A percentile compares a stretch with the other conserved stretches of the same genome.
These are phyloP conservation scores for Aspergillus thermomutatus DNA, from an alignment of 2,329 filamentous ascomycete species.

Conservation along the genomic window DNA sequence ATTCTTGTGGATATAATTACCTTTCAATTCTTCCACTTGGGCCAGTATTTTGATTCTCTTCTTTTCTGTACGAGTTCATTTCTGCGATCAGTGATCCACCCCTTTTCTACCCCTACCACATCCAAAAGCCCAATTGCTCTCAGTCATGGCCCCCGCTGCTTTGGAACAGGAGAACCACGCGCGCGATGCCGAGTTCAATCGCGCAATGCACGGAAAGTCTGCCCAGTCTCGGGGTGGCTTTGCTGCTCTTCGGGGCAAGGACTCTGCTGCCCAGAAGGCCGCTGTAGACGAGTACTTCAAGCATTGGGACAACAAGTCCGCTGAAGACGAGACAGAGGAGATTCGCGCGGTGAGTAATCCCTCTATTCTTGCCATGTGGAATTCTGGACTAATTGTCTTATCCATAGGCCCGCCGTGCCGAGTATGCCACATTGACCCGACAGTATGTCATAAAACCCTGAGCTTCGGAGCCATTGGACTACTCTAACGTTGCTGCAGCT, in stretches of 20 bases:
- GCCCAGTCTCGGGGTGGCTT: slow-evolving; percentile 69
- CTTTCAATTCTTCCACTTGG: slow-evolving; percentile 8
- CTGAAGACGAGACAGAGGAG: slow-evolving; percentile 75
- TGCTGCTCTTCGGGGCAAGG: slow-evolving; percentile 80
- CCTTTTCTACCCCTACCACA: slow-evolving; percentile 17
- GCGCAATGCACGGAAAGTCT: slow-evolving; percentile 77
- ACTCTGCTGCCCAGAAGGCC: slow-evolving; percentile 71
- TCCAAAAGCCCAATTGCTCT: slow-evolving; percentile 10
- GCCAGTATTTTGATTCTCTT: slow-evolving; percentile 1
- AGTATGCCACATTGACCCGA: slow-evolving; percentile 90
- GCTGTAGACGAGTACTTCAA: slow-evolving; percentile 93
- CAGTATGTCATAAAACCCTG: slow-evolving; percentile 60
- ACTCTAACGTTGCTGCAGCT: slow-evolving; percentile 50
- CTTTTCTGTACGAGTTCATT: slow-evolving; percentile 11
- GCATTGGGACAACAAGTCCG: slow-evolving; percentile 87
- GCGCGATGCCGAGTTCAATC: slow-evolving; percentile 88
- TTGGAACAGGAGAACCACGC: slow-evolving; percentile 80
- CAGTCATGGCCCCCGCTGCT: slow-evolving; percentile 50
- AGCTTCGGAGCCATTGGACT: neutral
- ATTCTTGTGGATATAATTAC: neutral
- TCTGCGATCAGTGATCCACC: slow-evolving; percentile 8
- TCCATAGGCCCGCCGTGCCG: slow-evolving; percentile 67
- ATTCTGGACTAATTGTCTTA: slow-evolving; percentile 10
- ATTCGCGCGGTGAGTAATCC: slow-evolving; percentile 64
- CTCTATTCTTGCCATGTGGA: neutral